Conservation (phyloP, 345 rosid genomes). For the Tarenaya hassleriana region DNA sequence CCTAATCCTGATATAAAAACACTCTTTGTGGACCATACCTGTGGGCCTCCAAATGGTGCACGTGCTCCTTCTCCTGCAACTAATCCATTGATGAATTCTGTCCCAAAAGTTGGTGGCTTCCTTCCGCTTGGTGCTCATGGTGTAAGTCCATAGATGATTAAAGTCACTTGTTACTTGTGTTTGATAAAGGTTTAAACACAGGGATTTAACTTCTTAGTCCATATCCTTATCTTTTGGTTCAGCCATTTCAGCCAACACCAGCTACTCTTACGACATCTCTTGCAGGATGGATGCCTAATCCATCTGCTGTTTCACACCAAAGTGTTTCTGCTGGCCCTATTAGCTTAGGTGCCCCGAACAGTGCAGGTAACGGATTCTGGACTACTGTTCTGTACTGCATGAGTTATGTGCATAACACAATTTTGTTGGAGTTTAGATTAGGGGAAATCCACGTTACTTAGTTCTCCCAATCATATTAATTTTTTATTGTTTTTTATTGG, state of each 20-base stretch:
- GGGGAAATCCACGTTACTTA: too few species aligned
- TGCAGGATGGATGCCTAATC: slow-evolving; percentile 52
- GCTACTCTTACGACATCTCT: slow-evolving; percentile 42
- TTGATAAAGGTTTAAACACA: slow-evolving; percentile 2
- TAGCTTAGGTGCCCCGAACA: slow-evolving; percentile 33
- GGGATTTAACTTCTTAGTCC: slow-evolving; percentile 2
- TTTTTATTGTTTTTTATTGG: too few species aligned
- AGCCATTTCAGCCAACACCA: slow-evolving; percentile 46
- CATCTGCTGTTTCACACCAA: slow-evolving; percentile 37
- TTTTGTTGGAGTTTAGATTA: neutral
- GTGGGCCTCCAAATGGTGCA: slow-evolving; percentile 44
- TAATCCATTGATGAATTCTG: slow-evolving; percentile 39
- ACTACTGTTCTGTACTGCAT: neutral
- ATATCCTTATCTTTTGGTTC: slow-evolving; percentile 15
- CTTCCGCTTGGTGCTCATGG: slow-evolving; percentile 44
- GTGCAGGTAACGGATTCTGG: slow-evolving; percentile 30
- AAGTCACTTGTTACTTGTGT: slow-evolving; percentile 6
- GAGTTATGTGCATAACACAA: too few species aligned
- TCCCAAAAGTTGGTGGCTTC: slow-evolving; percentile 45
- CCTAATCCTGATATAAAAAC: slow-evolving; percentile 49
- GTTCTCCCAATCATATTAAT: too few species aligned
- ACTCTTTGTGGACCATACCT: slow-evolving; percentile 42
- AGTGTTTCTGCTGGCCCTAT: slow-evolving; percentile 39
- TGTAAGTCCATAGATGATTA: slow-evolving; percentile 30
- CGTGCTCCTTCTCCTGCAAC: slow-evolving; percentile 43